Evolutionary conservation across 2,329 filamentous ascomycete genomes (phyloP), one percentile per base, ranked within the genome.

Genomic region (Penicillium sp.): DNA sequence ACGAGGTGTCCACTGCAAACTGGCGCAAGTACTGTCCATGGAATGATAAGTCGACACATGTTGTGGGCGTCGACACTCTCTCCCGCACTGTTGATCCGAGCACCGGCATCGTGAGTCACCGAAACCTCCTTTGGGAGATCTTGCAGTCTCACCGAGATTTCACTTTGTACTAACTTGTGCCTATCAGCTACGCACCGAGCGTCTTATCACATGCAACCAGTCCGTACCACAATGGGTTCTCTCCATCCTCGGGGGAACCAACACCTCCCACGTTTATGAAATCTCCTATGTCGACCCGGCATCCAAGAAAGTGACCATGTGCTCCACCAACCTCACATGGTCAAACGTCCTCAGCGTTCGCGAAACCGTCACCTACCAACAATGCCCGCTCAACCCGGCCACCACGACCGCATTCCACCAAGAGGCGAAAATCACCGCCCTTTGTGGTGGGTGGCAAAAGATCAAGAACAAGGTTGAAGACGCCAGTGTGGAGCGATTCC

Each of bases 11-110:
- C 24, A 92, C 91, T 13, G 92, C 90, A 72, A 99, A 99, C 83
- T 99, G 94, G 94, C 88, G 87, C 66, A 99, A 99, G 76, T 99
- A 99, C 78, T 95, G 91, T 69, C 93, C 93, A 18, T 97, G 94
- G 93, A 99, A 99, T 80, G 89, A 97, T 75, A 94, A 96, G 78
- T 92, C 90, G n/a, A 90, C 92, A 39, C 94, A 99, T 75, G 94
- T 99, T 63, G 86, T 95, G 62, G 92, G 91, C 63, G 94, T 97
- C 68, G 94, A 99, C 78, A 97, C 93, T 13, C 77, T 99, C 66
- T 88, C 86, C 49, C 89, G 94, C 59, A 73, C 73, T 9, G 78
- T 90, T 38, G 86, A 89, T 67, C 74, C 83, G 6, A 65, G 70
- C 11, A 88, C 86, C 39, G 85, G 87, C 67, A 88, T 90, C 65